Evolutionary conservation across 257 asterid genomes (phyloP), one percentile per base, ranked within the genome.

Genomic region (Datura wrightii): DNA sequence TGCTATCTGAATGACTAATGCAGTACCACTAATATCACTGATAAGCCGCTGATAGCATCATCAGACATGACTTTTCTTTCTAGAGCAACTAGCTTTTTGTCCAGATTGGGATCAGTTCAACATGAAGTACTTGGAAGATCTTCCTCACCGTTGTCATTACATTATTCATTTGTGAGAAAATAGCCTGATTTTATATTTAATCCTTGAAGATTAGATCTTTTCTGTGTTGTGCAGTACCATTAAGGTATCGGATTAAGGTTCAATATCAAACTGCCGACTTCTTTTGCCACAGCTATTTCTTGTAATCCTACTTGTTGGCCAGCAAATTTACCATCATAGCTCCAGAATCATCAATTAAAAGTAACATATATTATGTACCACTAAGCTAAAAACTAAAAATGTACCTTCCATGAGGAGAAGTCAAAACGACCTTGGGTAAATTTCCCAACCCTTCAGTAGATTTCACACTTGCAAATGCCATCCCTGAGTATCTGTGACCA

Each of bases 391-490:
- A 37, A 44, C 79, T 79, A 82, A 19, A 50, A 83, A 79, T 59
- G 34, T 83, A 94, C 99, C 99, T 95, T 88, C 99, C 99, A 66
- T 88, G 91, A 79, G 87, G 88, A 87, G 98, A 92, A 89, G 94
- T 93, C 95, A 97, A 90, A 82, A 86, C 84, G 74, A 95, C 92
- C 89, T 92, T 94, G 19, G 94, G 96, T 84, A 97, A 89, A 90
- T 92, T 92, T 19, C 98, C 99, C 87, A 91, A 86, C 24, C 99
- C 98, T 90, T 92, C 87, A 9, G 92, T 84, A 79, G 94, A 85
- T 86, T 92, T 89, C 62, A 97, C 90, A 84, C 90, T 86, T 19
- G 98, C 92, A 74, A 94, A 92, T 82, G 98, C 90, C 98, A 94
- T 94, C 31, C 92, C 92, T 79, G 92, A 80, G 83, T 88, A 90